Base-by-base conservation (phyloP, 805 yeast genomes). In the Lipomyces sp. region DNA sequence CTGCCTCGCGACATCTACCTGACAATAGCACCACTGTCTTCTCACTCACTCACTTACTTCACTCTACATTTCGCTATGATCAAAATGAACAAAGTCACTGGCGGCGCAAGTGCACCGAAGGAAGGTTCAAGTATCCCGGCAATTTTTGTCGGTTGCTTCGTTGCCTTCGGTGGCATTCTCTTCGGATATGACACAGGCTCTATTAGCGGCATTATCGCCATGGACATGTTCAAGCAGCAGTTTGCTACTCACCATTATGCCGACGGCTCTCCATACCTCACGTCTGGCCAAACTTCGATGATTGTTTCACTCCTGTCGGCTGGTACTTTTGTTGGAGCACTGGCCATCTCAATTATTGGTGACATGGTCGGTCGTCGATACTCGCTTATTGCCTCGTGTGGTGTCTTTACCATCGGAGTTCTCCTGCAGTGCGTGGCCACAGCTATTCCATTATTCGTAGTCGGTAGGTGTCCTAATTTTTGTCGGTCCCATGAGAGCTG, bases 121-220 rank as follows among this genome's bases (percentile, higher is more conserved):
- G 51, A 57, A 30, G 62, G 62, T 33, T 59, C 62, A 2, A n/a
- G 34, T n/a, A n/a, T 13, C 13, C 37, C 54, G 2, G 90, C 96
- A 3, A 76, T 89, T 39, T 78, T 84, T 8, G 92, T 91, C 3
- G 96, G 96, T 66, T 74, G 86, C 32, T 87, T 91, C 66, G 94
- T 94, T 10, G 96, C 96, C 15, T 84, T 90, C 18, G 97, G 97
- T 39, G 97, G 97, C 0, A 90, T 91, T 74, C 79, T 91, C 53
- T 91, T 88, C 75, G 97, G 97, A 1, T 92, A 90, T 75, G 97
- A 92, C 77, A 91, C 97, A 0, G 97, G 97, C 1, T 79, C 90
- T 58, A 88, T 91, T 62, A 90, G 90, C 75, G 91, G 90, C 69
- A 79, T 92, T 4, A 75, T 89, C 63, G 94, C 90, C 69, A 90